phyloP scores from a whole-genome alignment of 768 basidiomycete genomes.

The Macrocybe gigantea region DNA sequence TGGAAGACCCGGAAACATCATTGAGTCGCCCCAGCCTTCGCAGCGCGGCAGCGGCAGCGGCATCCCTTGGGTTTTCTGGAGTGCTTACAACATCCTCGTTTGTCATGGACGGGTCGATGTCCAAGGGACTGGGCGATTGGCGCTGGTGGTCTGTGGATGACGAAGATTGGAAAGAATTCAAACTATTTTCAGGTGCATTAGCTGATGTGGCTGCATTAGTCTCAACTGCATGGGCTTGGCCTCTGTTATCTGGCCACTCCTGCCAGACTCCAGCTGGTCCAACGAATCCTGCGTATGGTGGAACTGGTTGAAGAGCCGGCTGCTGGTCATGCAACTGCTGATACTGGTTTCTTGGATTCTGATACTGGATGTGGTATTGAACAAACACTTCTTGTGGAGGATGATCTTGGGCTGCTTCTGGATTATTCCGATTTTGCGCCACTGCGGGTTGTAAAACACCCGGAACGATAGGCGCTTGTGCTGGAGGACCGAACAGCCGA shows the following conservation, averaged over 20 bases:
- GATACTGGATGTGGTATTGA: conserved; percentile 62
- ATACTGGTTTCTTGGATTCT: conserved; percentile 32
- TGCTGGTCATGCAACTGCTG: conserved; percentile 10
- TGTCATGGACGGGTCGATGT: too few species aligned
- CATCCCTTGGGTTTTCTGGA: too few species aligned
- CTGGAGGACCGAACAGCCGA: conserved; percentile 50
- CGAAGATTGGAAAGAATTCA: not conserved
- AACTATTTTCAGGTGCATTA: not conserved
- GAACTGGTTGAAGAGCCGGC: conserved; percentile 36
- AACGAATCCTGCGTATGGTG: conserved; percentile 55
- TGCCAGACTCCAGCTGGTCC: conserved; percentile 65
- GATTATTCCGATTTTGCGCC: conserved; percentile 18
- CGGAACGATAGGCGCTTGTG: conserved; percentile 31
- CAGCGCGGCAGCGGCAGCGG: too few species aligned
- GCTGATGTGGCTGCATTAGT: not conserved
- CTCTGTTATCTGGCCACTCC: conserved; percentile 46
- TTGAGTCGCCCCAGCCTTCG: too few species aligned
- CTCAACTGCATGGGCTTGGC: conserved; percentile 1
- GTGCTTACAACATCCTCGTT: too few species aligned
- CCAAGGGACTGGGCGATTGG: too few species aligned
- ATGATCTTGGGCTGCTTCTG: conserved; percentile 26
- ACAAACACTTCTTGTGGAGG: conserved; percentile 44
- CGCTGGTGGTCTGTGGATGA: too few species aligned
- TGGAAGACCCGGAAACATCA: too few species aligned
- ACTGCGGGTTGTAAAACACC: conserved; percentile 26